Evolutionary conservation across 2,329 filamentous ascomycete genomes (phyloP).

Genomic region (Pseudonectria foliicola): DNA sequence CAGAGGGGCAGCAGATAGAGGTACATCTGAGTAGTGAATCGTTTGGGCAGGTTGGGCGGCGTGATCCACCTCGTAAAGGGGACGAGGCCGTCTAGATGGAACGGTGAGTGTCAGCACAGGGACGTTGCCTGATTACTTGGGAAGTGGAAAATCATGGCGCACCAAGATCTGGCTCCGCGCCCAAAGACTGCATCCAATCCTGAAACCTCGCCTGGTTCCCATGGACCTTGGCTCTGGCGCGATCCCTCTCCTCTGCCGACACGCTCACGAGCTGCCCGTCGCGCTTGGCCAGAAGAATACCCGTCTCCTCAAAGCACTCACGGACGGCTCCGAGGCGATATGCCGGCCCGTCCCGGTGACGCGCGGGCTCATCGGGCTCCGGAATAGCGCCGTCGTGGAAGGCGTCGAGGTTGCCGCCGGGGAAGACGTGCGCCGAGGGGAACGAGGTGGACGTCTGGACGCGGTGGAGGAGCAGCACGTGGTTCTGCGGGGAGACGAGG

Average conservation of each 20-base stretch:
- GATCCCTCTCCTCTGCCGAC: slow-evolving; percentile 50
- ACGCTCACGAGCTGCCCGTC: slow-evolving; percentile 55
- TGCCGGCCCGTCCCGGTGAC: slow-evolving; percentile 63
- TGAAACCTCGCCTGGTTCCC: slow-evolving; percentile 55
- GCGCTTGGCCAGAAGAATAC: slow-evolving; percentile 65
- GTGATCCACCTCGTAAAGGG: slow-evolving; percentile 94
- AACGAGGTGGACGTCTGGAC: slow-evolving; percentile 79
- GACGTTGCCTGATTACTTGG: neutral
- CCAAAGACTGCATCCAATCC: slow-evolving; percentile 53
- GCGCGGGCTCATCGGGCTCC: slow-evolving; percentile 35
- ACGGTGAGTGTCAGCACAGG: slow-evolving; percentile 9
- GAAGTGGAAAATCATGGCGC: slow-evolving; percentile 22
- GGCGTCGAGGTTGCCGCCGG: slow-evolving; percentile 75
- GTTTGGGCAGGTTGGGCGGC: slow-evolving; percentile 60
- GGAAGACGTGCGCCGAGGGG: slow-evolving; percentile 89
- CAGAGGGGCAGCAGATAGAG: slow-evolving; percentile 70
- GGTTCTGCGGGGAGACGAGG: slow-evolving; percentile 76
- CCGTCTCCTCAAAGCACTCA: slow-evolving; percentile 93
- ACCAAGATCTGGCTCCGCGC: slow-evolving; percentile 60
- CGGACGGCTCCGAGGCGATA: slow-evolving; percentile 81
- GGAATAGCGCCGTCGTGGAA: slow-evolving; percentile 64
- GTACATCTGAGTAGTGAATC: slow-evolving; percentile 97
- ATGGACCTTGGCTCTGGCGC: slow-evolving; percentile 64
- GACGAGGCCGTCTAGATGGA: slow-evolving; percentile 51
- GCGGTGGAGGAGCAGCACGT: slow-evolving; percentile 81